Percentiles rank a stretch among this genome's conserved stretches.
phyloP scores from a whole-genome alignment of 192 early-diverging fungal species.

The Powellomyces hirtus region DNA sequence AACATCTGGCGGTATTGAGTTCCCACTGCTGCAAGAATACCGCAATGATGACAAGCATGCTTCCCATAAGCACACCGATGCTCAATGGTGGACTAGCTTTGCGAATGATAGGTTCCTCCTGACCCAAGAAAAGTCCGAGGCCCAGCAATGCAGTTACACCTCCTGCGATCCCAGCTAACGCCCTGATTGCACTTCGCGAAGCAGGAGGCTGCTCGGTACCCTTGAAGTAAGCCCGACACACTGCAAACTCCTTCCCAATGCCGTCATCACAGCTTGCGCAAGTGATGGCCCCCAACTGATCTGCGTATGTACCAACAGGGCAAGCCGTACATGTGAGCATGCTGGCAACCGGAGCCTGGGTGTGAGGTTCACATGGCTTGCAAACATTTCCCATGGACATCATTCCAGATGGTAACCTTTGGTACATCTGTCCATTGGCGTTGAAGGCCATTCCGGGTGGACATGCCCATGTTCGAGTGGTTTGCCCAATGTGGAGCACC shows the following conservation, averaged over 20 bases:
- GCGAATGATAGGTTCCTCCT: slow-evolving; percentile 1
- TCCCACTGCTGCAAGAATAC: not conserved
- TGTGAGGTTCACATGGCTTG: not conserved
- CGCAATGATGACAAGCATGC: not conserved
- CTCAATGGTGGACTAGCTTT: not conserved
- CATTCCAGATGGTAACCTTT: not conserved
- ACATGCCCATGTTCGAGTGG: not conserved
- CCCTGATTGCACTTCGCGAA: not conserved
- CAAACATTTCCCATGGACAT: not conserved
- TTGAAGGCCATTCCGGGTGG: not conserved
- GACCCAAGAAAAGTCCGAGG: not conserved
- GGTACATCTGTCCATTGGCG: not conserved
- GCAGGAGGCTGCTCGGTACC: not conserved
- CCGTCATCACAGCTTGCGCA: not conserved
- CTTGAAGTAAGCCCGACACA: not conserved
- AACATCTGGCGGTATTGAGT: not conserved
- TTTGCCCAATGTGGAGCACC: not conserved
- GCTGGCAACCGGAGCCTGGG: not conserved
- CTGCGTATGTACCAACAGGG: not conserved
- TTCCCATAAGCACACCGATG: not conserved
- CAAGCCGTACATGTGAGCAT: not conserved
- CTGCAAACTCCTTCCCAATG: not conserved
- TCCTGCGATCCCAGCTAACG: not conserved
- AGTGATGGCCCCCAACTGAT: not conserved
- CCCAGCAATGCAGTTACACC: not conserved